phyloP scores from a whole-genome alignment of 140 eudicot species.

The Ambrosia hybrid region DNA sequence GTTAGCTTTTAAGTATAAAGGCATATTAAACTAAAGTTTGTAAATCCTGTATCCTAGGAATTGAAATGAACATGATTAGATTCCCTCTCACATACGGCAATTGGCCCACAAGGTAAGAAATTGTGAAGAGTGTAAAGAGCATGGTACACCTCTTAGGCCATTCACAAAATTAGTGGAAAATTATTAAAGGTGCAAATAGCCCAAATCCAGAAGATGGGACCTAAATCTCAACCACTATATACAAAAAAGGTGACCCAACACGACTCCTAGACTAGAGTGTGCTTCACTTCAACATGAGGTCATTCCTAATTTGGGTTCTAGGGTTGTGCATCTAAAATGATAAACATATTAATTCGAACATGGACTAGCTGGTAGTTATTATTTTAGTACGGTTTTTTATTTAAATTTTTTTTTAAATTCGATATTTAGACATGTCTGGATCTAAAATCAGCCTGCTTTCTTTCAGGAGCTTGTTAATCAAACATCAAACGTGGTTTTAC shows the following conservation, averaged over 20 bases:
- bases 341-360: neutral
- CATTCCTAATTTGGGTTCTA: slow-evolving; percentile 14
- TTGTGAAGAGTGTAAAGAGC: slow-evolving; percentile 21
- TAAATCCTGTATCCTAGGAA: neutral
- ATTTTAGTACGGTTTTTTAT: neutral
- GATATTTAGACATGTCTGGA: neutral
- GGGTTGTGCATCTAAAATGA: neutral
- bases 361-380: neutral
- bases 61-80: slow-evolving; percentile 17
- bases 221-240: slow-evolving; percentile 22
- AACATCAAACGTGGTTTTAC: neutral
- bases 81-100: slow-evolving; percentile 22
- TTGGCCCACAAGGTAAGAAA: slow-evolving; percentile 29
- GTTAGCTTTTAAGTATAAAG: too few relatives aligned
- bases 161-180: slow-evolving; percentile 32
- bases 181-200: slow-evolving; percentile 37
- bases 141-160: slow-evolving; percentile 23
- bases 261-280: slow-evolving; percentile 20
- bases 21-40: neutral
- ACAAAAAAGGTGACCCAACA: slow-evolving; percentile 13
- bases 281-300: slow-evolving; percentile 32
- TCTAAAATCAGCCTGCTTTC: neutral
- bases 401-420: neutral
- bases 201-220: slow-evolving; percentile 35
- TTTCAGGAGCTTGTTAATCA: neutral